phyloP scores from a whole-genome alignment of 306 rosid genomes.

The Leucaena leucocephala region DNA sequence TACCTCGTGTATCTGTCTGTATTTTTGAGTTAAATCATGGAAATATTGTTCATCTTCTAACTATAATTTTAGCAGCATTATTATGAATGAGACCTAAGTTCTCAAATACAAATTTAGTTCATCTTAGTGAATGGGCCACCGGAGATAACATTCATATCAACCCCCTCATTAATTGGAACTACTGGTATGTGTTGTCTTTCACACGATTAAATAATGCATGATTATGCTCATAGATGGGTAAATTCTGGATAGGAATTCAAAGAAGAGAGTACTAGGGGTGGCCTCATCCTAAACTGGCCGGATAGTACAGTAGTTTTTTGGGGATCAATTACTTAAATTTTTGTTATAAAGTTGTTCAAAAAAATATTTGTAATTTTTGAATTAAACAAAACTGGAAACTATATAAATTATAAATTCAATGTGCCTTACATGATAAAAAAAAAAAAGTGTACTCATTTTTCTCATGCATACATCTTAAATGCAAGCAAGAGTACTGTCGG shows the following conservation, averaged over 20 bases:
- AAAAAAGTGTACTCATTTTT: neutral
- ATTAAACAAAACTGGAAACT: neutral
- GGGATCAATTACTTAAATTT: neutral
- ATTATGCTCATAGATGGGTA: neutral
- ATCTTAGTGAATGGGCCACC: neutral
- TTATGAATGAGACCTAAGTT: neutral
- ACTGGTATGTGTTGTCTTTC: neutral
- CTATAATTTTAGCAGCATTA: constrained; percentile 15
- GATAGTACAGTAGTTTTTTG: neutral
- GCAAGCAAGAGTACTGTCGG: neutral
- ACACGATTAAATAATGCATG: neutral
- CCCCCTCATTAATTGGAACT: neutral
- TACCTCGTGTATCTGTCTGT: constrained; percentile 13
- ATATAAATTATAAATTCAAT: neutral
- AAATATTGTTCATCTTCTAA: constrained; percentile 15
- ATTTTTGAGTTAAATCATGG: constrained; percentile 14
- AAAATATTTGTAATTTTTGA: neutral
- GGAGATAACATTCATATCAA: too few relatives aligned
- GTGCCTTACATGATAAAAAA: neutral
- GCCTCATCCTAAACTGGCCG: neutral
- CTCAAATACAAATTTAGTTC: neutral
- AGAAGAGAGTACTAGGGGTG: neutral
- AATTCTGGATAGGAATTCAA: neutral
- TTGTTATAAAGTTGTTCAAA: neutral
- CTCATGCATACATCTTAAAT: neutral